These are phyloP conservation scores for Thraustochytrium striatum DNA, from an alignment of 352 stramenopile genomes.

Conservation along the genomic window DNA sequence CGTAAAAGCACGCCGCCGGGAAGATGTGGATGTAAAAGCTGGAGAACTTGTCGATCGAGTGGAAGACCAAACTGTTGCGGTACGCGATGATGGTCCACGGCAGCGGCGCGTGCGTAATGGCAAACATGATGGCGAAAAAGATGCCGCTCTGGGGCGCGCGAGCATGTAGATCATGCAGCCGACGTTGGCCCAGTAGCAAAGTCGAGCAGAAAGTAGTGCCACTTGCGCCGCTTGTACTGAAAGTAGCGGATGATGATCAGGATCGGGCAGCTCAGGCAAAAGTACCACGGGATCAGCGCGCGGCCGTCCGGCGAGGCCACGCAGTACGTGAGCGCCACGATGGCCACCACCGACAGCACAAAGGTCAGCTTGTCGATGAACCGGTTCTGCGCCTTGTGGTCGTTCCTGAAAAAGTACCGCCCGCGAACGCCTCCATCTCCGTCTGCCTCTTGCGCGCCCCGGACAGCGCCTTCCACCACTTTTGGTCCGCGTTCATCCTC, in stretches of 20 bases:
- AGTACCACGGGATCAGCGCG: constrained; percentile 7
- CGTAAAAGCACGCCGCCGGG: constrained; percentile 56
- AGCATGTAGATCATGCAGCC: constrained; percentile 36
- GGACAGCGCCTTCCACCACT: not conserved
- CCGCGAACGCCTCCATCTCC: not conserved
- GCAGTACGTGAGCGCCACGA: constrained; percentile 11
- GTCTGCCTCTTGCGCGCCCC: not conserved
- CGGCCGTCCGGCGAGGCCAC: constrained; percentile 9
- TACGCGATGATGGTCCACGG: constrained; percentile 59
- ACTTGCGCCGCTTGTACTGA: constrained; percentile 55
- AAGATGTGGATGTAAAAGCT: constrained; percentile 60
- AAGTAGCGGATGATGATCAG: constrained; percentile 45
- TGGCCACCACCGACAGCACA: constrained; percentile 8
- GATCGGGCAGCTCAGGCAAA: not conserved
- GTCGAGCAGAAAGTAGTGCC: constrained; percentile 61
- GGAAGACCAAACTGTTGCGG: constrained; percentile 61
- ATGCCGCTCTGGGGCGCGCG: not conserved
- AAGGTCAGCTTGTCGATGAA: constrained; percentile 46
- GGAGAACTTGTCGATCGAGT: constrained; percentile 61
- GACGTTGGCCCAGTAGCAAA: constrained; percentile 60
- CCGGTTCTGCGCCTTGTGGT: constrained; percentile 24
- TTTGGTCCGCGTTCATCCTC: not conserved
- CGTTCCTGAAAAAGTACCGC: constrained; percentile 1
- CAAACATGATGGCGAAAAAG: constrained; percentile 50
- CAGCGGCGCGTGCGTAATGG: constrained; percentile 58